A percentile compares a stretch with the other conserved stretches of the same genome.
Evolutionary conservation across 2,329 filamentous ascomycete species (phyloP).

Genomic region (Fusarium solani-melongenae): DNA sequence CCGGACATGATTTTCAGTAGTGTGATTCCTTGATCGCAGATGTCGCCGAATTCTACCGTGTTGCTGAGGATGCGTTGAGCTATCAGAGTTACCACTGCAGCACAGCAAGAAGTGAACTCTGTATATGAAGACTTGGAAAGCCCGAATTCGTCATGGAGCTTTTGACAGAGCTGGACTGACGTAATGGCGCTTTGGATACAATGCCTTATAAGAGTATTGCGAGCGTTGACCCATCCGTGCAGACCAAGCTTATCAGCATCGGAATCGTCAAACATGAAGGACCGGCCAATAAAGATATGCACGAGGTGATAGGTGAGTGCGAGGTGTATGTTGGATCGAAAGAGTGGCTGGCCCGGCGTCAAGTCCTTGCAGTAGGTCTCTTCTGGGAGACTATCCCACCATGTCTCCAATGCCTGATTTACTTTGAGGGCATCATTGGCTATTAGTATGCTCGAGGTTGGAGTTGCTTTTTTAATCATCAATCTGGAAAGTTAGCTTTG

Average conservation of each 20-base stretch:
- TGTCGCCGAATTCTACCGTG: neutral
- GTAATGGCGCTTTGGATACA: conserved; percentile 5
- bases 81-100: conserved; percentile 14
- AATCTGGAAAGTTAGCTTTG: conserved; percentile 3
- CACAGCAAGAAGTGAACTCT: conserved; percentile 26
- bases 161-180: conserved; percentile 14
- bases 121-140: conserved; percentile 29
- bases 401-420: neutral
- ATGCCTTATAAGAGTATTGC: conserved; percentile 6
- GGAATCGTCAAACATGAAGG: conserved; percentile 19
- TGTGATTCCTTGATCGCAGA: conserved; percentile 1
- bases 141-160: conserved; percentile 11
- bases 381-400: conserved; percentile 15
- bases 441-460: neutral
- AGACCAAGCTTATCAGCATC: neutral
- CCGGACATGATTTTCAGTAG: conserved; percentile 18
- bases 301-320: conserved; percentile 24
- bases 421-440: conserved; percentile 1
- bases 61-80: conserved; percentile 9
- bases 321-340: conserved; percentile 27
- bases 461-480: neutral
- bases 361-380: conserved; percentile 17
- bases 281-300: conserved; percentile 23
- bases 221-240: neutral
- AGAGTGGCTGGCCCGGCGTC: conserved; percentile 14